A percentile compares a stretch with the other conserved stretches of the same genome.
These are phyloP conservation scores for Vachellia collinsii DNA, from an alignment of 306 rosid species.

Conservation along the genomic window DNA sequence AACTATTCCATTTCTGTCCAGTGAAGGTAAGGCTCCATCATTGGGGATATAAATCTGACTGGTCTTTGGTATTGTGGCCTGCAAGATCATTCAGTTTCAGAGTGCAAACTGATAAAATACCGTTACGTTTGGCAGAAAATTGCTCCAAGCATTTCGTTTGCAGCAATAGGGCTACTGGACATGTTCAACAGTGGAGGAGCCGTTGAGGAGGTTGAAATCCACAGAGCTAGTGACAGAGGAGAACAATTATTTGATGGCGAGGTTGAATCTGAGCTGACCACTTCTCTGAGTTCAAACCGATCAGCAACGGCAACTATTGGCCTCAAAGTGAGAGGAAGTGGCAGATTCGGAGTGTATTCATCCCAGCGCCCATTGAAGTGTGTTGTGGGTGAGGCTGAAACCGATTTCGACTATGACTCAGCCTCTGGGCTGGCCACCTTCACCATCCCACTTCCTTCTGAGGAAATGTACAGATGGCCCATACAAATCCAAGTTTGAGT, in stretches of 20 bases:
- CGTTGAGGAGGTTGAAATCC: slow-evolving; percentile 61
- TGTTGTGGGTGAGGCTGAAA: slow-evolving; percentile 49
- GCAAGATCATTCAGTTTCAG: neutral
- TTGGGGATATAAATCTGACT: neutral
- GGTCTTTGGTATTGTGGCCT: neutral
- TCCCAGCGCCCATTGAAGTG: slow-evolving; percentile 72
- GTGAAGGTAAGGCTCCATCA: slow-evolving; percentile 51
- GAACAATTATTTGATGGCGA: neutral
- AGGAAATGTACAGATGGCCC: slow-evolving; percentile 76
- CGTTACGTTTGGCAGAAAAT: slow-evolving; percentile 53
- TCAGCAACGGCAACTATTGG: slow-evolving; percentile 51
- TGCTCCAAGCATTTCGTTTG: slow-evolving; percentile 60
- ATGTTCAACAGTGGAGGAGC: slow-evolving; percentile 89
- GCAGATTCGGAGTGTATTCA: slow-evolving; percentile 75
- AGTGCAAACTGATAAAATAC: neutral
- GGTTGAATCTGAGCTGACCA: slow-evolving; percentile 3
- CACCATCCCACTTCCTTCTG: slow-evolving; percentile 54
- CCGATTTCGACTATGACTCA: slow-evolving; percentile 52
- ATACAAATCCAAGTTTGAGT: slow-evolving; percentile 68
- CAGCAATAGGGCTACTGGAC: slow-evolving; percentile 82
- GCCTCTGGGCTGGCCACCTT: slow-evolving; percentile 66
- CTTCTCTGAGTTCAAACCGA: slow-evolving; percentile 20
- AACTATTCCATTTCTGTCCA: slow-evolving; percentile 87
- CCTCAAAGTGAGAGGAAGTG: slow-evolving; percentile 71
- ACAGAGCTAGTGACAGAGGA: slow-evolving; percentile 33